Evolutionary conservation across 192 early-diverging fungal species (phyloP).

Genomic region (Coemansia sp.): DNA sequence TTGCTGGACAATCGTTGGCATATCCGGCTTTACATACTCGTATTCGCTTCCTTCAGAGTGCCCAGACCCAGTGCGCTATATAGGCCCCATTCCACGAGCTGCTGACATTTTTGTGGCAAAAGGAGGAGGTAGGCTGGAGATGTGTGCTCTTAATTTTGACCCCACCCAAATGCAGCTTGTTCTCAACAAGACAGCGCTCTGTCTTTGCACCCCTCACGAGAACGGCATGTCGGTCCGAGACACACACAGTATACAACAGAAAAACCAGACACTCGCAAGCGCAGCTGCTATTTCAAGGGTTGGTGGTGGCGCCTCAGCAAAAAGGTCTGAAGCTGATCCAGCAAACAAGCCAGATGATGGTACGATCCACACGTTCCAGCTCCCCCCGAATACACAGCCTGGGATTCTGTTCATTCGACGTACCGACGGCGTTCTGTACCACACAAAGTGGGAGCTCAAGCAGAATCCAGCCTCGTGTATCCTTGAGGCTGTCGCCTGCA

Average conservation of each 20-base stretch:
- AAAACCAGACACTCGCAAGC: not conserved
- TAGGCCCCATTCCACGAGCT: conserved; percentile 33
- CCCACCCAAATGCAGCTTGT: conserved; percentile 22
- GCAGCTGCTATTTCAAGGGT: not conserved
- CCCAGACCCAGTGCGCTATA: conserved; percentile 3
- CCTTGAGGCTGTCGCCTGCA: conserved; percentile 30
- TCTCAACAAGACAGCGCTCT: conserved; percentile 22
- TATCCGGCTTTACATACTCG: conserved; percentile 58
- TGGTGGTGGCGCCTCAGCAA: not conserved
- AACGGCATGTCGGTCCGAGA: not conserved
- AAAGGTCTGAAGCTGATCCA: not conserved
- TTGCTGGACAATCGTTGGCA: conserved; percentile 85
- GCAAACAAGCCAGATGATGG: not conserved
- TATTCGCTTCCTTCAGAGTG: conserved; percentile 31
- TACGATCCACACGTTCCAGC: conserved; percentile 6
- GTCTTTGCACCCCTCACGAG: not conserved
- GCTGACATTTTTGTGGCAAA: conserved; percentile 2
- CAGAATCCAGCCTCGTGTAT: not conserved
- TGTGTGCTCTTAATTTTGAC: conserved; percentile 18
- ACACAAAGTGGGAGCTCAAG: conserved; percentile 40
- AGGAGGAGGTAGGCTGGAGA: conserved; percentile 5
- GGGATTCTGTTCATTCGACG: conserved; percentile 31
- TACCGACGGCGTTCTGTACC: conserved; percentile 38
- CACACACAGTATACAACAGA: conserved; percentile 1
- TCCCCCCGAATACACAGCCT: conserved; percentile 14